Conservation (phyloP, 179 eudicot species). For the Gypsophila paniculata region DNA sequence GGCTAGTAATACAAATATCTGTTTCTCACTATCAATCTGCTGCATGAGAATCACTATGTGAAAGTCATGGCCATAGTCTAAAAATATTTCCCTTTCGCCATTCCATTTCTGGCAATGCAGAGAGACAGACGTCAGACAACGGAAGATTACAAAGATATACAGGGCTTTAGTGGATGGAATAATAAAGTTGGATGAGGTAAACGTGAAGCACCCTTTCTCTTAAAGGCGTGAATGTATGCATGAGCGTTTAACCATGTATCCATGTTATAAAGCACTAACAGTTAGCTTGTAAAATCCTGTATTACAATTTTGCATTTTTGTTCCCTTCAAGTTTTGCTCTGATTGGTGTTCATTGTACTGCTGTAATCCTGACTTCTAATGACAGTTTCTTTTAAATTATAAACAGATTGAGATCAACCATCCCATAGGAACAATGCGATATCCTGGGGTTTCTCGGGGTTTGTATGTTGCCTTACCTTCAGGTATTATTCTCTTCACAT, state of each 20-base stretch:
- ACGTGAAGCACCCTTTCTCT: not conserved
- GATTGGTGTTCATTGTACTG: not conserved
- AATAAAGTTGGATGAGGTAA: conserved; percentile 67
- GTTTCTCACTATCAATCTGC: conserved; percentile 9
- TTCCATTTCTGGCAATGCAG: conserved; percentile 31
- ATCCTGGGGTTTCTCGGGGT: conserved; percentile 93
- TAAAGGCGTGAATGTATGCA: not conserved
- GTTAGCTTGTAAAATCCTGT: not conserved
- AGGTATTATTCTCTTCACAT: conserved; percentile 39
- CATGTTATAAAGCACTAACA: not conserved
- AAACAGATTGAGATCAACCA: conserved; percentile 62
- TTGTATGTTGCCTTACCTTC: conserved; percentile 83
- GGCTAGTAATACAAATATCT: conserved; percentile 39
- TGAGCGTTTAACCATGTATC: no score
- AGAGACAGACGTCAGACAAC: conserved; percentile 26
- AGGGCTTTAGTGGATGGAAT: conserved; percentile 75
- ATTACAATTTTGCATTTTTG: no score
- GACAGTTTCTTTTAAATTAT: not conserved
- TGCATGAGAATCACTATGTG: conserved; percentile 1
- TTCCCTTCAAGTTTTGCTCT: not conserved
- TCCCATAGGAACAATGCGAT: conserved; percentile 74
- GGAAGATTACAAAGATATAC: conserved; percentile 69
- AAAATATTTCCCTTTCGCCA: not conserved
- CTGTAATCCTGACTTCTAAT: not conserved
- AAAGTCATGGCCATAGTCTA: not conserved